These are phyloP conservation scores for Pyrus hybrid DNA, from an alignment of 331 rosid genomes.

Conservation along the genomic window DNA sequence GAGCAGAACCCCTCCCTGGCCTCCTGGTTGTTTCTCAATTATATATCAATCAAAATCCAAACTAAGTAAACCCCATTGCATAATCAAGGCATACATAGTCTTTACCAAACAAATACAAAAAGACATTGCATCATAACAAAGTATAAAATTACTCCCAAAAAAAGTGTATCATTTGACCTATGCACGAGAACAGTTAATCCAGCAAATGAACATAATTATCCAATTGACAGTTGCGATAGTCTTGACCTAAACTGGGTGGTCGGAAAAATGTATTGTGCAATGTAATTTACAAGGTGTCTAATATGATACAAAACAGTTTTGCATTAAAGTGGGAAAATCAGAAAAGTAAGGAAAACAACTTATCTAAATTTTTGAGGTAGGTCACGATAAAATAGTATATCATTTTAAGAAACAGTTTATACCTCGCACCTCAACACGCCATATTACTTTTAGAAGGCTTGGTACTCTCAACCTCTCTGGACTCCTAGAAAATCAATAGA, in stretches of 20 bases:
- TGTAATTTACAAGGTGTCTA: too few species aligned
- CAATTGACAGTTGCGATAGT: neutral
- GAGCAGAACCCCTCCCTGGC: conserved; percentile 74
- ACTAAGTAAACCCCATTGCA: neutral
- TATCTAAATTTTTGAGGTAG: neutral
- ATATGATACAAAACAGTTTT: too few species aligned
- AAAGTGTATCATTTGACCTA: neutral
- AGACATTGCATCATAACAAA: neutral
- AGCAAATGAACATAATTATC: neutral
- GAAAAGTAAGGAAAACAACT: neutral
- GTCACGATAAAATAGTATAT: neutral
- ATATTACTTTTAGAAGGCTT: neutral
- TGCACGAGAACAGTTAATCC: neutral
- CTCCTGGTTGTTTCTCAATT: conserved; percentile 44
- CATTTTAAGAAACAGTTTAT: neutral
- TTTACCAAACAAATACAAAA: neutral
- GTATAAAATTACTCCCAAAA: neutral
- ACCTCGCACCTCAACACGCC: neutral
- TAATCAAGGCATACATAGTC: neutral
- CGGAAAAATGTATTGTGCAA: neutral
- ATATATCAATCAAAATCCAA: neutral
- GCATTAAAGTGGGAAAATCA: neutral
- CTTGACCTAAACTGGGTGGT: neutral
- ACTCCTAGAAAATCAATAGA: too few species aligned
- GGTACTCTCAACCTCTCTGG: too few species aligned